Conservation (phyloP, 257 asterid genomes). For the Avicennia marina region DNA sequence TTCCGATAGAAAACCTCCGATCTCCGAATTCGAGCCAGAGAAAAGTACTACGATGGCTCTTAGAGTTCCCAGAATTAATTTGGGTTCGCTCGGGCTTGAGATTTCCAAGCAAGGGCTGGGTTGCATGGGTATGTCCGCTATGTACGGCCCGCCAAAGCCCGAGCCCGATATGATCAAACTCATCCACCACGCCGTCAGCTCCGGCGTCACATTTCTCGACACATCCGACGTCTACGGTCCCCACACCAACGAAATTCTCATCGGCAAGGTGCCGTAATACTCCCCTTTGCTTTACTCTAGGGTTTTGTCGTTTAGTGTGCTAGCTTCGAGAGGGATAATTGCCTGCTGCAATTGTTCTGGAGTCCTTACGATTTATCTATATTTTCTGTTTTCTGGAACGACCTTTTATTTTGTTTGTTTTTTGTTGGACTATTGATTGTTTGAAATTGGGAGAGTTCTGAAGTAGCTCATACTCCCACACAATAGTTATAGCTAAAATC, state of each 20-base stretch:
- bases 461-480: not conserved
- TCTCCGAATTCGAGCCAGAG: no score
- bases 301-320: not conserved
- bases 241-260: slow-evolving; percentile 30
- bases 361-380: not conserved
- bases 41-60: slow-evolving; percentile 30
- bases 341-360: not conserved
- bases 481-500: not conserved
- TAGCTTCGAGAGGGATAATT: not conserved
- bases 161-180: no score
- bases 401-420: no score
- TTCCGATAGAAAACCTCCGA: no score
- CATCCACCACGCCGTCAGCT: no score
- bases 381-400: not conserved
- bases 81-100: slow-evolving; percentile 33
- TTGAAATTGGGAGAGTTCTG: not conserved
- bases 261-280: slow-evolving; percentile 35
- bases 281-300: no score
- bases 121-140: slow-evolving; percentile 38
- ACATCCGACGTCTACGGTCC: slow-evolving; percentile 38
- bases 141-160: no score
- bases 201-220: no score
- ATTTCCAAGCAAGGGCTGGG: slow-evolving; percentile 39
- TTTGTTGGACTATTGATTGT: not conserved
- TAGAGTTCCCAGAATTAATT: slow-evolving; percentile 26